These are phyloP conservation scores for Ceratobasidium theobromae DNA, from an alignment of 1,284 basidiomycete genomes.

Conservation along the genomic window DNA sequence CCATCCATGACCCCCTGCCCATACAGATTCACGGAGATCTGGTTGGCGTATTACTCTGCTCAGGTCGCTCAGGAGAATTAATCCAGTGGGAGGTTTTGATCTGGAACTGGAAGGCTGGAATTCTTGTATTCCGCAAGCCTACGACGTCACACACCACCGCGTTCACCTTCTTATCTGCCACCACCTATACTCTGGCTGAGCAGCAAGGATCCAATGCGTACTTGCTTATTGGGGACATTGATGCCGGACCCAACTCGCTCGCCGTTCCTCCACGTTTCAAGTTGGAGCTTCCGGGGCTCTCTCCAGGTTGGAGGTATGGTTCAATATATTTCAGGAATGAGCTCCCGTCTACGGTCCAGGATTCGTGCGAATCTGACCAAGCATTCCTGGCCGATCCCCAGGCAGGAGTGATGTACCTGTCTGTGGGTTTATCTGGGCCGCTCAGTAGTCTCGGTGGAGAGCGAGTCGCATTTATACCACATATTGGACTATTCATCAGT, in stretches of 20 bases:
- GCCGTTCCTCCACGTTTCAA: slow-evolving; percentile 2
- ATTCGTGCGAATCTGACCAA: slow-evolving; percentile 6
- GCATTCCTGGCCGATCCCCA: slow-evolving; percentile 5
- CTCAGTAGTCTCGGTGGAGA: neutral
- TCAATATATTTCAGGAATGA: slow-evolving; percentile 23
- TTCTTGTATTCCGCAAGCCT: neutral
- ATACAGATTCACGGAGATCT: slow-evolving; percentile 29
- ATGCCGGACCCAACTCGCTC: neutral
- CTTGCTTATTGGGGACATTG: slow-evolving; percentile 1
- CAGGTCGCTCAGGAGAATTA: neutral
- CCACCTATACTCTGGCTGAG: slow-evolving; percentile 9
- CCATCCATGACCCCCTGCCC: slow-evolving; percentile 14
- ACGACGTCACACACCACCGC: neutral
- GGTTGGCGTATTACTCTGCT: slow-evolving; percentile 4
- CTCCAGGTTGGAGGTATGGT: slow-evolving; percentile 10
- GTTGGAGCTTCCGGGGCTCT: slow-evolving; percentile 19
- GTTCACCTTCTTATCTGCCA: slow-evolving; percentile 10
- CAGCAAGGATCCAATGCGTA: neutral
- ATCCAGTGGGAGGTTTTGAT: slow-evolving; percentile 9
- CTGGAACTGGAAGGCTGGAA: slow-evolving; percentile 29
- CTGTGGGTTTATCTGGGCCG: slow-evolving; percentile 10
- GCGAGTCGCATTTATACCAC: neutral
- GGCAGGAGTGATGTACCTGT: slow-evolving; percentile 13
- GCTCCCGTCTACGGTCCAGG: slow-evolving; percentile 3
- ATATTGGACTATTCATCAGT: slow-evolving; percentile 17